These are phyloP conservation scores for Geotrichum macrosporum DNA, from an alignment of 1,139 yeast genomes.

Conservation along the genomic window DNA sequence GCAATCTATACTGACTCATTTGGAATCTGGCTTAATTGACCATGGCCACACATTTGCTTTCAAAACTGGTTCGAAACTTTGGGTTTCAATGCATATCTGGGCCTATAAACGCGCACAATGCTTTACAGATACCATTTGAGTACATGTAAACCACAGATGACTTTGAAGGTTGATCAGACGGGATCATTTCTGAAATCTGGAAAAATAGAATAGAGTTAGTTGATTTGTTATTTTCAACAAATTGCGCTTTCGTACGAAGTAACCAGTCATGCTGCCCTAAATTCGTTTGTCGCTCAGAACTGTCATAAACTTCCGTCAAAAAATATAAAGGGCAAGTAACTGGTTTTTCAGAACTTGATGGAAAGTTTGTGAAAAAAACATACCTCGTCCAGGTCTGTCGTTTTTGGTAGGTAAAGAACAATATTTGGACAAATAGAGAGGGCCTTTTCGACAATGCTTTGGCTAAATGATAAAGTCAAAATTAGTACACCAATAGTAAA, in stretches of 20 bases:
- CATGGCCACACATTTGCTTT: too few relatives aligned
- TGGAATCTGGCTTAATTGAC: too few relatives aligned
- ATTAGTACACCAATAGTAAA: constrained; percentile 6
- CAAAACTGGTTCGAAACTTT: too few relatives aligned
- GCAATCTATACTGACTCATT: too few relatives aligned
- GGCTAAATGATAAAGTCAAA: constrained; percentile 30
- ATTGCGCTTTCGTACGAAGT: too few relatives aligned
- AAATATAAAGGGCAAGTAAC: too few relatives aligned
- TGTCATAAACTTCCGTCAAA: too few relatives aligned
- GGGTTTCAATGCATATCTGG: constrained; percentile 2
- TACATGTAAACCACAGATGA: constrained; percentile 9
- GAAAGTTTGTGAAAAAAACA: not conserved
- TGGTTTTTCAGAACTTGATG: constrained; percentile 12
- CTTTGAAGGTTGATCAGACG: constrained; percentile 1
- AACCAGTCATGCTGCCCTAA: too few relatives aligned
- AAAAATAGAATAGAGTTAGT: too few relatives aligned
- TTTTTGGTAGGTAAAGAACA: constrained; percentile 73
- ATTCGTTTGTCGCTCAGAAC: too few relatives aligned
- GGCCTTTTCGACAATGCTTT: constrained; percentile 42
- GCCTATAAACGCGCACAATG: constrained; percentile 15
- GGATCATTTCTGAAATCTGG: constrained; percentile 20
- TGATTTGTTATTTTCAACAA: too few relatives aligned
- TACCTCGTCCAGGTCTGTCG: constrained; percentile 54
- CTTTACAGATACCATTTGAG: constrained; percentile 13
- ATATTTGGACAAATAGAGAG: constrained; percentile 48